Evolutionary conservation across 371 early-diverging fungal genomes (phyloP), one percentile per base, ranked within the genome.

Genomic region (Circinella minor): DNA sequence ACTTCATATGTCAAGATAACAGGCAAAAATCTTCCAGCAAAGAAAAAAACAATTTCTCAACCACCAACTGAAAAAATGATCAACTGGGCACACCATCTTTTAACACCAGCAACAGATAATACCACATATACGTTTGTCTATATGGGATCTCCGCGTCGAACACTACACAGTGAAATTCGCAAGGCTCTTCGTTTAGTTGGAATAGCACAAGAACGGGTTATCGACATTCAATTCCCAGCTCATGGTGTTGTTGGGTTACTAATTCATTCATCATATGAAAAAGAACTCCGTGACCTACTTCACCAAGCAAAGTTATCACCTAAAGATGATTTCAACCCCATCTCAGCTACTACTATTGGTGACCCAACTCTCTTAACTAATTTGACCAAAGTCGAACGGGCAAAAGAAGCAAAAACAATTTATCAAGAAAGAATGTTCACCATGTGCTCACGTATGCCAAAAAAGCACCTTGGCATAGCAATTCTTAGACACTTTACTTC

Each of bases 221-320:
- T 71, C 4, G 71, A 71, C 38, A 36, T 71, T 9, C 71, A 66
- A 8, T 71, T 71, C 59, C 66, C 71, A 4, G 39, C 55, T 1
- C 51, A 18, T 43, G 62, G 71, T 37, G 18, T 36, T 39, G 47
- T 66, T 4, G 67, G 63, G 0, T 27, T 71, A 0, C 38, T 66
- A 18, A 34, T 71, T 4, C 55, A 71, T 55, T 0, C 15, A 2
- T 65, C 59, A 1, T 70, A 27, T 27, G 49, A 66, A 1, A 0
- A n/a, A 11, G 70, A 70, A 14, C 13, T 70, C 1, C 18, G 37
- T 6, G 37, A 15, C 0, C 5, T 20, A 8, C 37, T 70, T 1
- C 9, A 6, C 4, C 8, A 60, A 15, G 13, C 48, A 1, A 51
- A 51, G 3, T 15, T 70, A 14, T 18, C 36, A 3, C 10, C 62